phyloP scores from a whole-genome alignment of 179 eudicot species.

The Sideroxylon spinosum region DNA sequence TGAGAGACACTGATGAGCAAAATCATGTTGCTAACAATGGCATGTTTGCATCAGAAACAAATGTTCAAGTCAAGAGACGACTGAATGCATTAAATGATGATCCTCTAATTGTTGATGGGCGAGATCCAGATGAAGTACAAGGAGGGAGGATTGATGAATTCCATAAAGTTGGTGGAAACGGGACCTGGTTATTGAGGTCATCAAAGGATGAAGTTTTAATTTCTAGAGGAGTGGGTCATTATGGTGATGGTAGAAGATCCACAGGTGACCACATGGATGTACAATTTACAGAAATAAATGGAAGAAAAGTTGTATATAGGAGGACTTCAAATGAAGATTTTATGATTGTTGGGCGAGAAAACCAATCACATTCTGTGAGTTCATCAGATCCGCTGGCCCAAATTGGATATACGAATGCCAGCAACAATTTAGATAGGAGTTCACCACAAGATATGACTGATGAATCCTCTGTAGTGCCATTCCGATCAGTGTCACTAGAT shows the following conservation, averaged over 20 bases:
- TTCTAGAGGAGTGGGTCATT: constrained; percentile 28
- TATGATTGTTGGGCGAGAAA: constrained; percentile 42
- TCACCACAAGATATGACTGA: constrained; percentile 42
- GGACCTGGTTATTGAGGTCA: constrained; percentile 31
- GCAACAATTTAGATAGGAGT: constrained; percentile 26
- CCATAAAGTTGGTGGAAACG: constrained; percentile 31
- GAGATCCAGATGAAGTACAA: constrained; percentile 28
- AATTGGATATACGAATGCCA: constrained; percentile 39
- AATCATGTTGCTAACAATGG: constrained; percentile 34
- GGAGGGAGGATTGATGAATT: constrained; percentile 28
- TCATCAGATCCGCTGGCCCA: constrained; percentile 50
- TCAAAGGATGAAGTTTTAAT: constrained; percentile 40
- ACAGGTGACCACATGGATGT: constrained; percentile 28
- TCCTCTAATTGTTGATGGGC: constrained; percentile 45
- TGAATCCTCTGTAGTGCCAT: constrained; percentile 66
- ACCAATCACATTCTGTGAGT: constrained; percentile 30
- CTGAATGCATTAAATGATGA: constrained; percentile 34
- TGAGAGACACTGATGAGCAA: constrained; percentile 62
- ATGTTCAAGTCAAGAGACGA: constrained; percentile 40
- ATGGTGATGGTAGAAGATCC: constrained; percentile 18
- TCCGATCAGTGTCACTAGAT: constrained; percentile 55
- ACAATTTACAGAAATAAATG: constrained; percentile 44
- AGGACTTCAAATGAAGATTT: constrained; percentile 43
- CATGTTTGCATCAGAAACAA: constrained; percentile 63
- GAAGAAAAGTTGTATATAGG: constrained; percentile 39